These are phyloP conservation scores for Solanum megistacrolobum DNA, from an alignment of 257 asterid species.

Conservation along the genomic window DNA sequence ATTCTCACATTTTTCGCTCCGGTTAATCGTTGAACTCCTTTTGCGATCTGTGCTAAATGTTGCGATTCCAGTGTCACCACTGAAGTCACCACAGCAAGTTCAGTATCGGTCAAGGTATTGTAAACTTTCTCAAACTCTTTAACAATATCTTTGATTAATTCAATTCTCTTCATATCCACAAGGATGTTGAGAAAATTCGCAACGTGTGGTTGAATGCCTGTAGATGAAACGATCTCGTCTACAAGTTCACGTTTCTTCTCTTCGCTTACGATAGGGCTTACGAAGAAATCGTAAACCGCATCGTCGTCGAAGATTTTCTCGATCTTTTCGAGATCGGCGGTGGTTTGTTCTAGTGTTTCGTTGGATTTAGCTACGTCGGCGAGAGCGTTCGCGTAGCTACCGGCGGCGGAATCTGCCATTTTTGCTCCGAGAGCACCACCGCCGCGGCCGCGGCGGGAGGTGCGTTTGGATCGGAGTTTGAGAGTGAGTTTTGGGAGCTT, in stretches of 20 bases:
- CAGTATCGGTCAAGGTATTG: slow-evolving; percentile 48
- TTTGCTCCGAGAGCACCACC: slow-evolving; percentile 27
- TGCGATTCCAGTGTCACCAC: slow-evolving; percentile 71
- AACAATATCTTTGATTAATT: slow-evolving; percentile 41
- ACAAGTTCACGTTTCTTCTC: slow-evolving; percentile 32
- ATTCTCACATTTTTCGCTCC: slow-evolving; percentile 67
- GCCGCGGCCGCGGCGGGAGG: slow-evolving; percentile 5
- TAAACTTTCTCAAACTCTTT: slow-evolving; percentile 56
- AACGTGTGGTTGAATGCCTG: slow-evolving; percentile 56
- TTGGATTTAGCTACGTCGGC: slow-evolving; percentile 66
- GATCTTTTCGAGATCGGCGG: slow-evolving; percentile 53
- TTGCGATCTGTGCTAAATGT: slow-evolving; percentile 77
- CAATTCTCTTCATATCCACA: slow-evolving; percentile 62
- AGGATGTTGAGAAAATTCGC: slow-evolving; percentile 60
- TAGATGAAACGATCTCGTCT: slow-evolving; percentile 39
- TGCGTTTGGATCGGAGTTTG: slow-evolving; percentile 8
- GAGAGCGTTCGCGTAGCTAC: slow-evolving; percentile 73
- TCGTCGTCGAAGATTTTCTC: slow-evolving; percentile 45
- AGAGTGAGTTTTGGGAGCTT: slow-evolving; percentile 42
- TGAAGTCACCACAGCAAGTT: slow-evolving; percentile 63
- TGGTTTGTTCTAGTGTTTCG: slow-evolving; percentile 28
- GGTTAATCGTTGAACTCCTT: slow-evolving; percentile 64
- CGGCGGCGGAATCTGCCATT: slow-evolving; percentile 53
- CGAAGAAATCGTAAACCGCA: slow-evolving; percentile 33
- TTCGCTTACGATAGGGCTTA: slow-evolving; percentile 34